Conservation (phyloP, 345 rosid species). For the Clausena lansium region DNA sequence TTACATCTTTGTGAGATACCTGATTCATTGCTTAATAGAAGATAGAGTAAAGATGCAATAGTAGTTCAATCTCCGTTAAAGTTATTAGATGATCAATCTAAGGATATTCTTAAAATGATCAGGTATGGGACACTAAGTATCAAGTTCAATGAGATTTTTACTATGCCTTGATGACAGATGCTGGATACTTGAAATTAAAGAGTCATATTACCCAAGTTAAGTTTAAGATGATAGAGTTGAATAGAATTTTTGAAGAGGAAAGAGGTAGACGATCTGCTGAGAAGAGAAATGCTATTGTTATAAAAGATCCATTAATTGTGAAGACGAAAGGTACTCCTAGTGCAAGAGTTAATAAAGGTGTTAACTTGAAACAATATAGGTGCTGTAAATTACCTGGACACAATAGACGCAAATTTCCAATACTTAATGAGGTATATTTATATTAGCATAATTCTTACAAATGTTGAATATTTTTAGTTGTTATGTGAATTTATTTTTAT, state of each 20-base stretch:
- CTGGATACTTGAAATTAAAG: not conserved
- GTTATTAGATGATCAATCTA: not conserved
- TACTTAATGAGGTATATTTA: too few species aligned
- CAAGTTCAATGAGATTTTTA: not conserved
- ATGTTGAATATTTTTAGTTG: too few species aligned
- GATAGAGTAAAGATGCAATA: not conserved
- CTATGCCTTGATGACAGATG: not conserved
- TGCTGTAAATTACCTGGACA: not conserved
- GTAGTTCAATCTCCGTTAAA: not conserved
- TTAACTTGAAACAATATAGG: not conserved
- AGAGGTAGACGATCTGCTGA: not conserved
- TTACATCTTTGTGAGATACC: not conserved
- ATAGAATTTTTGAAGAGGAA: not conserved
- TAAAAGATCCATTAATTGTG: not conserved
- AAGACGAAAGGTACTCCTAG: not conserved
- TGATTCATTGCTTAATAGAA: not conserved
- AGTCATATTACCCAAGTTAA: not conserved
- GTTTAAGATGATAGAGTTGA: not conserved
- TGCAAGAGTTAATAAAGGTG: not conserved
- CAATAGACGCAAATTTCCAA: not conserved
- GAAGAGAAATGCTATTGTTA: not conserved
- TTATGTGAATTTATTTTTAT: too few species aligned
- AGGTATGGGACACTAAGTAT: not conserved
- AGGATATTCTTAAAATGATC: not conserved
- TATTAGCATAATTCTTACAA: too few species aligned